Conservation (phyloP, 306 rosid genomes). For the Carpinus fangiana region DNA sequence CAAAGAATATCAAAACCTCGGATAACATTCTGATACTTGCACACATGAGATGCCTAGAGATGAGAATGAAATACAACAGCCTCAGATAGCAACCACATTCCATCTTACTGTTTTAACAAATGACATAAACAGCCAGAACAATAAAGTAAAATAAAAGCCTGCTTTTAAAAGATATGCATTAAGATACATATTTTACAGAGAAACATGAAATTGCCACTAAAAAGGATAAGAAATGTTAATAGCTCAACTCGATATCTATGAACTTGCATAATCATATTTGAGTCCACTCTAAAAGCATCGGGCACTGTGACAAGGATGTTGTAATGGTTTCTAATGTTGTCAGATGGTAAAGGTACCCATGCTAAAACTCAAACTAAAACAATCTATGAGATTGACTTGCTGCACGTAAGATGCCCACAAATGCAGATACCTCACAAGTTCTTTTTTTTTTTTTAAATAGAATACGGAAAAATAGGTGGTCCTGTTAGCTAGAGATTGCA, state of each 20-base stretch:
- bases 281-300: not conserved
- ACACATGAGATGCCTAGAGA: not conserved
- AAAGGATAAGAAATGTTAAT: not conserved
- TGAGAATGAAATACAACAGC: not conserved
- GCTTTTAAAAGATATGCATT: not conserved
- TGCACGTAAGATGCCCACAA: not conserved
- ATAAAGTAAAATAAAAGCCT: not conserved
- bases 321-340: not conserved
- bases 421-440: not conserved
- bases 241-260: not conserved
- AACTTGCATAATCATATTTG: not conserved
- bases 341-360: not conserved
- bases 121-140: not conserved
- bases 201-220: not conserved
- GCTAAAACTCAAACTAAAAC: not conserved
- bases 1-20: not conserved
- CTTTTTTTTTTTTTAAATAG: not conserved
- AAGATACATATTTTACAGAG: not conserved
- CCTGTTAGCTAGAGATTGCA: not conserved
- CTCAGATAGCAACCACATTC: not conserved
- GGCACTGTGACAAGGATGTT: not conserved
- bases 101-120: not conserved
- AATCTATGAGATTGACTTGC: not conserved
- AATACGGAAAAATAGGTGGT: not conserved
- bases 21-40: not conserved